phyloP scores from a whole-genome alignment of 2,329 filamentous ascomycete species.

The Aureobasidium mangrovei region DNA sequence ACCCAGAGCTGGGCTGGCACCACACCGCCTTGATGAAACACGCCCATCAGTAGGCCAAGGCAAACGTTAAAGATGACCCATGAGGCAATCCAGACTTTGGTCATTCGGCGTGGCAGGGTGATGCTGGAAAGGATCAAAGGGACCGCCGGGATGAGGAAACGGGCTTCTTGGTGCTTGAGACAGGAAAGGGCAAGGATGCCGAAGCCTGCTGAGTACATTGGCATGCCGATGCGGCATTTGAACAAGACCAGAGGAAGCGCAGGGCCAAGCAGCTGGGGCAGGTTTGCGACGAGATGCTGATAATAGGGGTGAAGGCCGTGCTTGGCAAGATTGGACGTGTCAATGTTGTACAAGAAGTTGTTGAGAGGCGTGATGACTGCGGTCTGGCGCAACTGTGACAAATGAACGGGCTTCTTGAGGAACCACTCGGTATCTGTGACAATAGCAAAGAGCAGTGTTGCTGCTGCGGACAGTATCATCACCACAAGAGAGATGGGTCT shows the following conservation, averaged over 20 bases:
- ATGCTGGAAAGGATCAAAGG: conserved; percentile 70
- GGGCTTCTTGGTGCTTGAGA: conserved; percentile 72
- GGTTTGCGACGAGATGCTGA: conserved; percentile 43
- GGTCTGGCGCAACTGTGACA: conserved; percentile 52
- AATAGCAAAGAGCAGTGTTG: conserved; percentile 67
- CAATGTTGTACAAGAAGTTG: conserved; percentile 44
- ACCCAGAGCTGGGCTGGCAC: conserved; percentile 68
- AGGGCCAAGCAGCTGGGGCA: conserved; percentile 45
- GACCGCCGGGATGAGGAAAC: conserved; percentile 66
- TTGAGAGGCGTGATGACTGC: conserved; percentile 45
- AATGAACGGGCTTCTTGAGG: conserved; percentile 49
- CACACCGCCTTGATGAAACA: conserved; percentile 72
- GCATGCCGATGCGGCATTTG: conserved; percentile 47
- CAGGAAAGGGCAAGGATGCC: conserved; percentile 62
- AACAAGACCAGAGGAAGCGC: conserved; percentile 40
- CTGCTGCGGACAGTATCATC: conserved; percentile 54
- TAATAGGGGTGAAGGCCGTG: conserved; percentile 47
- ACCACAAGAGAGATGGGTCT: conserved; percentile 53
- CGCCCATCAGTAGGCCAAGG: conserved; percentile 66
- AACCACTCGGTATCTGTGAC: conserved; percentile 82
- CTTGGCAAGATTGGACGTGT: conserved; percentile 40
- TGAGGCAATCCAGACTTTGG: conserved; percentile 42
- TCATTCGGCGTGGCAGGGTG: conserved; percentile 51
- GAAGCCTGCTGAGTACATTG: conserved; percentile 65
- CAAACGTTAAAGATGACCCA: conserved; percentile 64